These are phyloP conservation scores for Blepharisma japonicum DNA, from an alignment of 73 alveolate genomes.

Conservation along the genomic window DNA sequence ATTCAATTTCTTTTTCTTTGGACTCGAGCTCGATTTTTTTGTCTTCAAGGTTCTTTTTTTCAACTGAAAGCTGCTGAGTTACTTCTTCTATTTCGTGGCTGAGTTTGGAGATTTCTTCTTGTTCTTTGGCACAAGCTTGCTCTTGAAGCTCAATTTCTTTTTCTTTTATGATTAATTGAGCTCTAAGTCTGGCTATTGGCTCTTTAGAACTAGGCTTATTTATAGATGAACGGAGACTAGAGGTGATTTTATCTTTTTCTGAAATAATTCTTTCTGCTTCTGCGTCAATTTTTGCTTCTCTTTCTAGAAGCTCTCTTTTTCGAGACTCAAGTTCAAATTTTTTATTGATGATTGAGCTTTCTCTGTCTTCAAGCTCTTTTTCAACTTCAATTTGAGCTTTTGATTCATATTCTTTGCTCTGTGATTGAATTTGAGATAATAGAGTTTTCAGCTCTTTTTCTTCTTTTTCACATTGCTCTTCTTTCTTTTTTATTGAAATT, in stretches of 20 bases:
- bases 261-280: background rate
- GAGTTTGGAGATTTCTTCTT: background rate
- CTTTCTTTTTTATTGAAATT: slow-evolving; percentile 16
- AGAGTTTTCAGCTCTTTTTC: slow-evolving; percentile 14
- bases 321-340: background rate
- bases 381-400: background rate
- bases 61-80: background rate
- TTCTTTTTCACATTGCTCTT: slow-evolving; percentile 14
- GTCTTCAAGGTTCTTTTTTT: slow-evolving; percentile 19
- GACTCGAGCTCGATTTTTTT: background rate
- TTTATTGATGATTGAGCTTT: background rate
- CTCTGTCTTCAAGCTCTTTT: slow-evolving; percentile 7
- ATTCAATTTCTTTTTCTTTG: slow-evolving; percentile 19
- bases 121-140: slow-evolving; percentile 23
- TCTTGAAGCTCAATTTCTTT: slow-evolving; percentile 16
- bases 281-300: background rate
- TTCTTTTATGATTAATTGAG: slow-evolving; percentile 25
- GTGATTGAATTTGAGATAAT: background rate
- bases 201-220: background rate
- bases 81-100: background rate
- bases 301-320: slow-evolving; percentile 7
- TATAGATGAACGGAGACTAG: background rate
- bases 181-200: slow-evolving; percentile 17
- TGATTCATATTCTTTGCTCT: background rate
- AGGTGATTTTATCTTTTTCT: background rate